phyloP scores from a whole-genome alignment of 1,284 basidiomycete species.

The Fomitopsis betulina region DNA sequence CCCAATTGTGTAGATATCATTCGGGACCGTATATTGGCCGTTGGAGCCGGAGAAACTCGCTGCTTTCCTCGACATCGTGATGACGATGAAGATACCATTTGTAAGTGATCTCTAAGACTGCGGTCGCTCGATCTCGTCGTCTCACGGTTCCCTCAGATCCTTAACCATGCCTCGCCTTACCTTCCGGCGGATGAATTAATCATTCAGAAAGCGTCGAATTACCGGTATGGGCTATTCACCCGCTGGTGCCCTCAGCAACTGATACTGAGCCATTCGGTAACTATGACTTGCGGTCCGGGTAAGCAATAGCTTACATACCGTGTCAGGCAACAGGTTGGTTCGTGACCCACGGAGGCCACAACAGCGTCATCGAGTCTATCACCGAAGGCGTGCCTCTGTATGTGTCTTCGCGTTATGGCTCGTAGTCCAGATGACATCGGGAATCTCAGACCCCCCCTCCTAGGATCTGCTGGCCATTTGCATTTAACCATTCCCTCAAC shows the following conservation, averaged over 20 bases:
- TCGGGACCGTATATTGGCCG: conserved; percentile 16
- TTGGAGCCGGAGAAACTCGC: conserved; percentile 10
- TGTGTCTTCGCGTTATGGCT: neutral
- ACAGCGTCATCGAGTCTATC: conserved; percentile 16
- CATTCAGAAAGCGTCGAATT: conserved; percentile 1
- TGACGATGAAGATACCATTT: conserved; percentile 13
- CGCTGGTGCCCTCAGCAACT: conserved; percentile 8
- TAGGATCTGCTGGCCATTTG: conserved; percentile 23
- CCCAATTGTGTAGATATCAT: neutral
- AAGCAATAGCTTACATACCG: neutral
- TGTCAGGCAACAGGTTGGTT: conserved; percentile 18
- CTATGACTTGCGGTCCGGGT: neutral
- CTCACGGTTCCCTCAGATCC: conserved; percentile 10
- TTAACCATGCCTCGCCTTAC: conserved; percentile 11
- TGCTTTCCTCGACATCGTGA: conserved; percentile 11
- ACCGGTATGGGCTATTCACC: conserved; percentile 3
- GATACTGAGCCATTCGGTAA: conserved; percentile 2
- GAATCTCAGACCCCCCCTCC: neutral
- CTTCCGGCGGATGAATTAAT: conserved; percentile 1
- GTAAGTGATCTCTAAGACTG: conserved; percentile 2
- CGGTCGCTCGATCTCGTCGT: neutral
- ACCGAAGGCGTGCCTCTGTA: conserved; percentile 14
- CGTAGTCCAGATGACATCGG: neutral
- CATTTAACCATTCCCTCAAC: conserved; percentile 19
- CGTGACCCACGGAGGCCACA: conserved; percentile 21